Base-by-base conservation (phyloP, 2,329 filamentous ascomycete genomes). In the Colletotrichum sp. region DNA sequence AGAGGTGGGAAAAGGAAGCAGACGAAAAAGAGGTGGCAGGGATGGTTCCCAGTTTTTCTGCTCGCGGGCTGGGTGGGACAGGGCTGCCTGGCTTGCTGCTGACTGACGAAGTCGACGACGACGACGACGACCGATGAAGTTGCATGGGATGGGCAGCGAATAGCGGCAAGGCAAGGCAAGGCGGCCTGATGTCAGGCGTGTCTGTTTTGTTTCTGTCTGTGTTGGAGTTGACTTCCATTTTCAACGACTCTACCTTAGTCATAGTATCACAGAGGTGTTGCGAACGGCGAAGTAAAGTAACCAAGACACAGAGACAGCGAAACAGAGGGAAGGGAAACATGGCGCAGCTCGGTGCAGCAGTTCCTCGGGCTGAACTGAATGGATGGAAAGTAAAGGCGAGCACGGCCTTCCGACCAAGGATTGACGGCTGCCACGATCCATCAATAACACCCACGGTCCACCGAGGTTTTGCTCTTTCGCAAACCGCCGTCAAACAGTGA, bases 41-140 rank as follows among this genome's bases (percentile, higher is more conserved):
- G 76, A 54, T 78, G 43, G 58, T 76, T 74, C 76, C 76, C 77
- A 77, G 77, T 78, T 78, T 74, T 34, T 68, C 31, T 21, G 51
- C 13, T 36, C 12, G 63, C 51, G 16, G 31, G 36, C 38, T 51
- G 47, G 62, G 47, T 8, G 21, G 21, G 38, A 65, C 47, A 33
- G 47, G 62, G 62, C 34, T 47, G 24, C 24, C 36, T 54, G 33
- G 33, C 36, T 65, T 15, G 21, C 29, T 21, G 18, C 62, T 47
- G 59, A 34, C 38, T 47, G 51, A 69, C 34, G 21, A 55, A 29
- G 63, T 36, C 31, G 63, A 65, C n/a, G 36, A 18, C 36, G 36
- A n/a, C 38, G 18, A 43, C 38, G 38, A 43, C 5, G 38, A 43
- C 38, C 38, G 38, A 47, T 12, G 38, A 47, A 47, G 38, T n/a